phyloP scores from a whole-genome alignment of 371 early-diverging fungal species.

The Coemansia sp. region DNA sequence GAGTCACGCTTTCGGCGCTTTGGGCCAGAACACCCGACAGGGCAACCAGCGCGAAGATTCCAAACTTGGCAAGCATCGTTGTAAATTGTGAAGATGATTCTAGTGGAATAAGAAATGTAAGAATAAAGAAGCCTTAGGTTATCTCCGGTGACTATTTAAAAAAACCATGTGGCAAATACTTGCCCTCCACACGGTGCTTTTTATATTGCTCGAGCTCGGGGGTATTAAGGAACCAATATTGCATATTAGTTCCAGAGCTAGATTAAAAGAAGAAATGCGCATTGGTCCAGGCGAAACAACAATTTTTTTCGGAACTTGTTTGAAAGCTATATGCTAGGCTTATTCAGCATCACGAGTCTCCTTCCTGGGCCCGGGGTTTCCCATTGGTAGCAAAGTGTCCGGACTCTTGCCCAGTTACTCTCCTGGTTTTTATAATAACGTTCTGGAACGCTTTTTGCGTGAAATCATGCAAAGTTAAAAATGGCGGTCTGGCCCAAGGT shows the following conservation, averaged over 20 bases:
- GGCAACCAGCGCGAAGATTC: conserved; percentile 2
- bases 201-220: background rate
- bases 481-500: too few relatives aligned
- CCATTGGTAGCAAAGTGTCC: too few relatives aligned
- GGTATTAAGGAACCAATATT: background rate
- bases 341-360: too few relatives aligned
- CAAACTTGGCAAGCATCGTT: conserved; percentile 6
- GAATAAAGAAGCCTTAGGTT: background rate
- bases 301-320: background rate
- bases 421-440: too few relatives aligned
- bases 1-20: background rate
- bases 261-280: background rate
- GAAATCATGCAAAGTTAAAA: conserved; percentile 19
- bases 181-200: background rate
- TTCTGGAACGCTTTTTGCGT: too few relatives aligned
- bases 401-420: too few relatives aligned
- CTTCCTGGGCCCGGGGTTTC: too few relatives aligned
- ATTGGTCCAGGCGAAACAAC: background rate
- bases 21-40: background rate
- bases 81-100: background rate
- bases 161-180: background rate
- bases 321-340: background rate
- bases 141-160: background rate
- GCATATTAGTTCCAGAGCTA: background rate
- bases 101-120: background rate